Evolutionary conservation across 139 green algal species (phyloP).

Genomic region (Chlorella sorokiniana): DNA sequence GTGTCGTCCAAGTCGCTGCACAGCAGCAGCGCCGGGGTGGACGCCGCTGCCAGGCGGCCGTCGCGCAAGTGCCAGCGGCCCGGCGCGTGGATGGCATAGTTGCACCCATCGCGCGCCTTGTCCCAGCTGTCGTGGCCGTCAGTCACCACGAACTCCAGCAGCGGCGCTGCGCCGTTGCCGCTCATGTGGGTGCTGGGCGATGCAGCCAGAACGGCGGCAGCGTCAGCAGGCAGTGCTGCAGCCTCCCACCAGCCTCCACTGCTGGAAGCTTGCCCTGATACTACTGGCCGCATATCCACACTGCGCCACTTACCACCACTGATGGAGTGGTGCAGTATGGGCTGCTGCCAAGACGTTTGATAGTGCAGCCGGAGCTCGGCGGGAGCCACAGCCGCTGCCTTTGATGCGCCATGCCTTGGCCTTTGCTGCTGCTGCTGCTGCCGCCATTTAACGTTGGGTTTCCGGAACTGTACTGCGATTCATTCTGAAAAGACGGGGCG

Average conservation of each 20-base stretch:
- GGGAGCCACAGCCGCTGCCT: neutral
- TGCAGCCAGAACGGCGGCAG: neutral
- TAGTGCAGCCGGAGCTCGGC: conserved; percentile 40
- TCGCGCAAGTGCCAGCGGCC: conserved; percentile 12
- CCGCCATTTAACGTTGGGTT: too few relatives aligned
- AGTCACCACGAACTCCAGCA: conserved; percentile 74
- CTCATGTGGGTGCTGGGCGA: neutral
- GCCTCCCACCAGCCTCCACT: conserved; percentile 43
- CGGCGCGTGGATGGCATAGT: neutral
- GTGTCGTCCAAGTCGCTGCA: conserved; percentile 70
- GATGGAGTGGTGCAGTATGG: conserved; percentile 55
- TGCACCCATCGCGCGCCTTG: conserved; percentile 55
- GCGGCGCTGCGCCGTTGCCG: neutral
- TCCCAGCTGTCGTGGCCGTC: conserved; percentile 57
- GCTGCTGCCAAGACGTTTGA: conserved; percentile 51
- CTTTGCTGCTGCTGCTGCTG: too few relatives aligned
- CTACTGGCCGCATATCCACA: conserved; percentile 41
- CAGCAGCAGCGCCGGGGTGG: conserved; percentile 24
- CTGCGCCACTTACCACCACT: conserved; percentile 47
- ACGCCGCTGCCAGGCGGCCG: conserved; percentile 14
- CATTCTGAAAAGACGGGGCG: too few relatives aligned
- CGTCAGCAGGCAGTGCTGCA: conserved; percentile 28
- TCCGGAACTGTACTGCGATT: too few relatives aligned
- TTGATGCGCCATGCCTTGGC: too few relatives aligned
- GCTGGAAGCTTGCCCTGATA: neutral